Base-by-base conservation (phyloP, 2,329 filamentous ascomycete species). In the Raffaelea ambrosiae region DNA sequence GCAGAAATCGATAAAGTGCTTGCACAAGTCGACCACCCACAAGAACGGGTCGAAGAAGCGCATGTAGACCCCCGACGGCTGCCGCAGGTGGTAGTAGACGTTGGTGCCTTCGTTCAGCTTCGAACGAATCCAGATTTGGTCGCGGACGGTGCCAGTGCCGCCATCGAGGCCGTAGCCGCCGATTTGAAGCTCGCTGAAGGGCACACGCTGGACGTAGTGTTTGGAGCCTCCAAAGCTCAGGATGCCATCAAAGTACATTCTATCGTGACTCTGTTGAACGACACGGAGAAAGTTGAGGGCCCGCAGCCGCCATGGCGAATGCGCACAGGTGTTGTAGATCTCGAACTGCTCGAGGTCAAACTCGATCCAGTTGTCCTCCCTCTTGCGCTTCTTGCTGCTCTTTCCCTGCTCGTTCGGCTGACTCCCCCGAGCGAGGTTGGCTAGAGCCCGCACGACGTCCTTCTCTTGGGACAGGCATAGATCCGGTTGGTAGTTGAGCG, bases 1-100 rank as follows among this genome's bases (percentile, higher is more conserved):
- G 43, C 85, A 67, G 54, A 76, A 93, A 52, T 89, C 83, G 1
- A 89, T 70, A 21, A 85, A 73, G 55, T 88, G 80, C 58, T 90
- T 91, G 0, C 76, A 72, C 1, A 93, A 66, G 46, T 84, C 73
- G 0, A 79, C 83, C 1, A 90, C 63, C 86, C 86, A 93, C 35
- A 81, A 50, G 51, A 88, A 91, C 0, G 77, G 72, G 0, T 64
- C 43, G 50, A 82, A 75, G 55, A 83, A 89, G 2, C 78, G 65
- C 11, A 51, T 52, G 56, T 93, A 94, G 35, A 81, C 79, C 0
- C 52, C 23, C 0, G 79, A 69, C 0, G 87, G 83, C 0, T 46
- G 60, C 3, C 60, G 59, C 0, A 94, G 62, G 10, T 71, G 71
- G 58, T 89, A 93, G 68, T 82, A 91, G 0, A 87, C 60, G 51